phyloP scores from a whole-genome alignment of 108 stramenopile genomes.

The Cylindrotheca fusiformis region DNA sequence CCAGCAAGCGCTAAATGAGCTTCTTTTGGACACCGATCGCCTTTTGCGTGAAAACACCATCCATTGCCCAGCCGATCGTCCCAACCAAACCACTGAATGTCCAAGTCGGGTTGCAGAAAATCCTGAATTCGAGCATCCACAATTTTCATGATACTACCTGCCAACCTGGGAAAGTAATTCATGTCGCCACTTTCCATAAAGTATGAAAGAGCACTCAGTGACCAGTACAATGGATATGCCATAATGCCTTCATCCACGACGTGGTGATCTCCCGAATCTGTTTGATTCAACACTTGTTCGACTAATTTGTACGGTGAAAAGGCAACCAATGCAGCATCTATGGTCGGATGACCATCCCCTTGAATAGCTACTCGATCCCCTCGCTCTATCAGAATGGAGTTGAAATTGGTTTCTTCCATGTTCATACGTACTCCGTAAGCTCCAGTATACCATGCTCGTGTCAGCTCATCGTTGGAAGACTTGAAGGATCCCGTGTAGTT shows the following conservation, averaged over 20 bases:
- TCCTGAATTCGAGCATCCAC: slow-evolving; percentile 28
- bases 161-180: slow-evolving; percentile 1
- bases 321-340: slow-evolving; percentile 33
- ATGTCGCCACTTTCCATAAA: slow-evolving; percentile 24
- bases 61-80: slow-evolving; percentile 46
- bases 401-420: slow-evolving; percentile 31
- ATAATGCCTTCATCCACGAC: slow-evolving; percentile 46
- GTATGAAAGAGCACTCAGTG: slow-evolving; percentile 25
- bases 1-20: slow-evolving; percentile 35
- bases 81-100: slow-evolving; percentile 49
- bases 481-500: slow-evolving; percentile 28
- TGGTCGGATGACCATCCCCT: slow-evolving; percentile 45
- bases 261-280: slow-evolving; percentile 26
- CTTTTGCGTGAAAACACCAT: slow-evolving; percentile 41
- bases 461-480: slow-evolving; percentile 20
- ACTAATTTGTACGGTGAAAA: slow-evolving; percentile 26
- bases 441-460: slow-evolving; percentile 36
- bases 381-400: slow-evolving; percentile 45
- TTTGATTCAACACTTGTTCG: slow-evolving; percentile 11
- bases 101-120: slow-evolving; percentile 27
- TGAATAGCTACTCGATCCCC: slow-evolving; percentile 51
- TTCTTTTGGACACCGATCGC: slow-evolving; percentile 32
- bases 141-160: slow-evolving; percentile 15
- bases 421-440: slow-evolving; percentile 50
- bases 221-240: slow-evolving; percentile 43